phyloP scores from a whole-genome alignment of 2,329 filamentous ascomycete species.

The Epichloe uncinata region DNA sequence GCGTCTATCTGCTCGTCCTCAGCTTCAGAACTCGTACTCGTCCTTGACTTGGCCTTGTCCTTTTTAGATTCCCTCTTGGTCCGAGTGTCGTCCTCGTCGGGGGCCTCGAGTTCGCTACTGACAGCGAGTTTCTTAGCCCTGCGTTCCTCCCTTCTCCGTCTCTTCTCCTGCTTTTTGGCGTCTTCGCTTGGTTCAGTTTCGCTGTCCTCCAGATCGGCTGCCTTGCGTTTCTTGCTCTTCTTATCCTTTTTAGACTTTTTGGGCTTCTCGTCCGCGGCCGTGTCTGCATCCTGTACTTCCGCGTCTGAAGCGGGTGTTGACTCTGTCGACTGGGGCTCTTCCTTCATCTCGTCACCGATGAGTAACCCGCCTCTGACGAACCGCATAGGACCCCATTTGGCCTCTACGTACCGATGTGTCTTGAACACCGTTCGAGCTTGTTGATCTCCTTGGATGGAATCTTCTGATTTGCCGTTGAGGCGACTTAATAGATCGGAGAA shows the following conservation, averaged over 20 bases:
- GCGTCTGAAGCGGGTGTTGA: constrained; percentile 7
- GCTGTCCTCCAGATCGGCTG: constrained; percentile 23
- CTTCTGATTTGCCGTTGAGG: constrained; percentile 75
- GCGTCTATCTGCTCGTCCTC: constrained; percentile 10
- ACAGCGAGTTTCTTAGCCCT: constrained; percentile 17
- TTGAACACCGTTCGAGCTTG: constrained; percentile 55
- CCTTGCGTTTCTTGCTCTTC: constrained; percentile 37
- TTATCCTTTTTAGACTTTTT: constrained; percentile 27
- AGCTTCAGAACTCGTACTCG: constrained; percentile 11
- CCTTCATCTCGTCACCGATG: constrained; percentile 42
- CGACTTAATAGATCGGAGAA: constrained; percentile 79
- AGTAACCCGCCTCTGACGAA: constrained; percentile 78
- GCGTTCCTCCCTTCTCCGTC: constrained; percentile 22
- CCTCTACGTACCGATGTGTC: constrained; percentile 58
- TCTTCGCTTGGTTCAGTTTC: constrained; percentile 1
- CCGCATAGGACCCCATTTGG: constrained; percentile 65
- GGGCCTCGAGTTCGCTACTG: constrained; percentile 9
- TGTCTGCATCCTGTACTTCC: background rate
- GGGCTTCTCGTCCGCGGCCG: constrained; percentile 11
- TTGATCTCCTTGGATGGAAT: constrained; percentile 55
- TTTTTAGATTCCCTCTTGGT: constrained; percentile 27
- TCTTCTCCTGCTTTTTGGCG: constrained; percentile 23
- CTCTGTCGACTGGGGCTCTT: constrained; percentile 11
- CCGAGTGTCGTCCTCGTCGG: constrained; percentile 22
- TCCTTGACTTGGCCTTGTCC: constrained; percentile 8